Percentiles rank a stretch among this genome's conserved stretches.
phyloP scores from a whole-genome alignment of 2,329 filamentous ascomycete species.

The Xylariaceae sp. region DNA sequence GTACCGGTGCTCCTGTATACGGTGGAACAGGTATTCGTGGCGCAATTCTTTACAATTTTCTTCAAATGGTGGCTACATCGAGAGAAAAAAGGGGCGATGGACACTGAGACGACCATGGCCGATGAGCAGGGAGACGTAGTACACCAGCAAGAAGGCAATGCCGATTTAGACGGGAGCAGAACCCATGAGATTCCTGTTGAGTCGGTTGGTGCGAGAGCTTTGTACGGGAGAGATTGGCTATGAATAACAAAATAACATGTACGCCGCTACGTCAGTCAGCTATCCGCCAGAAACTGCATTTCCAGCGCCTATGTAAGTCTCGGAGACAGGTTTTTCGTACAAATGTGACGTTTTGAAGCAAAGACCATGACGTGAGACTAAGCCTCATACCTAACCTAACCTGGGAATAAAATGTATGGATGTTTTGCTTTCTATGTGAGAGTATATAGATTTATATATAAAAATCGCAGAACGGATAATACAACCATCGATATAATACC shows the following conservation, averaged over 20 bases:
- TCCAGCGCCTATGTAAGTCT: no score
- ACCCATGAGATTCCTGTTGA: neutral
- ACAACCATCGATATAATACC: no score
- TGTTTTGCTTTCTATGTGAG: no score
- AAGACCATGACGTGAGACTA: no score
- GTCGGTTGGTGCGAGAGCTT: neutral
- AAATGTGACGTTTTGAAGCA: no score
- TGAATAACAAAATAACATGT: neutral
- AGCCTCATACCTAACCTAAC: no score
- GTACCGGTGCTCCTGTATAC: conserved; percentile 66
- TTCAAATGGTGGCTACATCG: conserved; percentile 50
- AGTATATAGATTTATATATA: no score
- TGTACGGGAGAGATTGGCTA: conserved; percentile 9
- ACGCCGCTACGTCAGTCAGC: no score
- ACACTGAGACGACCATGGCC: conserved; percentile 25
- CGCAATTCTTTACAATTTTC: conserved; percentile 40
- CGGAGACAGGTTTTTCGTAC: no score
- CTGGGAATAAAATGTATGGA: no score
- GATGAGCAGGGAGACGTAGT: conserved; percentile 1
- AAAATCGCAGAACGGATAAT: no score
- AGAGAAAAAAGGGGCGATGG: conserved; percentile 28
- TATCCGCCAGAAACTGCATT: no score
- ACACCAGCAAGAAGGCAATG: conserved; percentile 9
- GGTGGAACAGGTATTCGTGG: conserved; percentile 54
- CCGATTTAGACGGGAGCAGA: neutral